Conservation (phyloP, 768 basidiomycete species). For the Rhodotorula taiwanensis region DNA sequence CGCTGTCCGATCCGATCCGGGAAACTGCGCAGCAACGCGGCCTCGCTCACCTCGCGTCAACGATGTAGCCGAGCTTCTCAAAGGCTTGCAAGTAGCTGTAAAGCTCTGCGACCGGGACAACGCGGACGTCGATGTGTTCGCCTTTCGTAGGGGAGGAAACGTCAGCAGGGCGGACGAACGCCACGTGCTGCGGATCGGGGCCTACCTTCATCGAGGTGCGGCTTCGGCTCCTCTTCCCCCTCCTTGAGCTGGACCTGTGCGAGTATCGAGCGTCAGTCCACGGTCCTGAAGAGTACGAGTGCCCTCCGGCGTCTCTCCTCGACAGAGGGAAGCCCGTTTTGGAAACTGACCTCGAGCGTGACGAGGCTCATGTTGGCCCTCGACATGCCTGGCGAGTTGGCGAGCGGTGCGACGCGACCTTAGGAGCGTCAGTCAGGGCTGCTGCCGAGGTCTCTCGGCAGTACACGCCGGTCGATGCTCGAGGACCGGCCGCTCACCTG, state of each 20-base stretch:
- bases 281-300: no score
- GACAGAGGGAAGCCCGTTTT: no score
- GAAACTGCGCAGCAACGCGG: neutral
- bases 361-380: constrained; percentile 88
- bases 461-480: neutral
- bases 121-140: constrained; percentile 69
- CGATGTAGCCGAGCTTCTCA: constrained; percentile 49
- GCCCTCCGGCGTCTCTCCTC: no score
- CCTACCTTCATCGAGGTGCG: constrained; percentile 58
- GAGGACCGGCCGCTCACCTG: neutral
- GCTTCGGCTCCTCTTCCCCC: constrained; percentile 52
- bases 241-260: constrained; percentile 54
- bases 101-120: constrained; percentile 63
- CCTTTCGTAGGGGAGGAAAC: constrained; percentile 47
- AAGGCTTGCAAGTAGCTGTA: constrained; percentile 55
- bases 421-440: constrained; percentile 7
- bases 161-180: neutral
- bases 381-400: constrained; percentile 64
- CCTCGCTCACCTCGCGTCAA: neutral
- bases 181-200: no score
- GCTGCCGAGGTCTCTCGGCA: no score
- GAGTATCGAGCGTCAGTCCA: neutral
- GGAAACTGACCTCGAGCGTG: constrained; percentile 48
- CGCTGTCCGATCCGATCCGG: neutral
- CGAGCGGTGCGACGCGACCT: neutral